Conservation (phyloP, 805 yeast genomes). For the Helenozyma baotianmanensis region DNA sequence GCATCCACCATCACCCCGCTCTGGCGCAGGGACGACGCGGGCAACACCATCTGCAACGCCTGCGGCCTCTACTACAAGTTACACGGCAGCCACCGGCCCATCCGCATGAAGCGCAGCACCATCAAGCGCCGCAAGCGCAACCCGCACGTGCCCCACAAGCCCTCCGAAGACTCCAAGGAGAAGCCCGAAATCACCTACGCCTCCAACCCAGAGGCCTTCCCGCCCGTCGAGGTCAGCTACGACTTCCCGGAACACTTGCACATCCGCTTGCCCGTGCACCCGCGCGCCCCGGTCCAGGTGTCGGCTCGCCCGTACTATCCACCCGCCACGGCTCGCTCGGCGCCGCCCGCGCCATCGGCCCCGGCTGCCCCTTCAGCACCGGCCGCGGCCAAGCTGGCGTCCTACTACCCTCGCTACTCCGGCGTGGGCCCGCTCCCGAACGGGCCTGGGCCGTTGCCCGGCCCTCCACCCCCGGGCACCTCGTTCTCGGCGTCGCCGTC, state of each 20-base stretch:
- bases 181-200: neutral
- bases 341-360: too few species aligned
- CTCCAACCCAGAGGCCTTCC: neutral
- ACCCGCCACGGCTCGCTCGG: too few species aligned
- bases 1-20: conserved; percentile 81
- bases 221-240: neutral
- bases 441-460: conserved; percentile 41
- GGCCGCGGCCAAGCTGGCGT: conserved; percentile 5
- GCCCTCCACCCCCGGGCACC: conserved; percentile 31
- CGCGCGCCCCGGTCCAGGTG: too few species aligned
- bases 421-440: conserved; percentile 35
- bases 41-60: conserved; percentile 84
- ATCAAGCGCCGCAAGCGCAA: conserved; percentile 70
- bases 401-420: conserved; percentile 30
- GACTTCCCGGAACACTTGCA: neutral
- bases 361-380: too few species aligned
- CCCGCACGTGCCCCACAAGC: conserved; percentile 2
- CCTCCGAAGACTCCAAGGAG: conserved; percentile 1
- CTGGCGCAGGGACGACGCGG: conserved; percentile 80
- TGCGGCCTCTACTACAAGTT: conserved; percentile 76
- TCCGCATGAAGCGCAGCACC: conserved; percentile 64
- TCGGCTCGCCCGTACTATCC: too few species aligned
- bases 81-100: conserved; percentile 76
- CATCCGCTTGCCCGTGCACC: neutral
- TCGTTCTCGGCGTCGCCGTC: neutral